Conservation (phyloP, 1,284 basidiomycete species). For the Heterobasidion parviporum region DNA sequence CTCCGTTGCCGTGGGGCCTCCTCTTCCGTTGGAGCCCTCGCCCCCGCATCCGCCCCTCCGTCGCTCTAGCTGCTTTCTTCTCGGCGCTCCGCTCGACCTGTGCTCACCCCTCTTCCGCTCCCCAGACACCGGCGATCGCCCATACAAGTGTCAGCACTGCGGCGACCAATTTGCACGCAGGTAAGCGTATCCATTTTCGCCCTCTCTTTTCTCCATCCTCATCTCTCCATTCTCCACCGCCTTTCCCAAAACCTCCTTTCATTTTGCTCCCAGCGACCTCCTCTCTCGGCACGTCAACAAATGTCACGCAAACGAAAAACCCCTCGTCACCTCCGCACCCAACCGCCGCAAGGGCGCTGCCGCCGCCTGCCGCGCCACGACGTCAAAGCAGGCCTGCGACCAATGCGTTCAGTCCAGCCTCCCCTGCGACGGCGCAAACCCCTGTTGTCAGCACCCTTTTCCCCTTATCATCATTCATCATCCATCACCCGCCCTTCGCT, state of each 20-base stretch:
- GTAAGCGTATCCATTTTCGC: conserved; percentile 23
- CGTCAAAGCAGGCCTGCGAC: conserved; percentile 77
- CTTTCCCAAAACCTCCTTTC: neutral
- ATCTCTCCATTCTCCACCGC: conserved; percentile 4
- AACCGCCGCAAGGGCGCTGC: conserved; percentile 47
- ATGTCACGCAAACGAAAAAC: conserved; percentile 74
- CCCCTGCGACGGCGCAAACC: conserved; percentile 75
- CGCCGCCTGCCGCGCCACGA: conserved; percentile 60
- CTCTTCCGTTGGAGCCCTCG: conserved; percentile 6
- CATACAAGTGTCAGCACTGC: conserved; percentile 85
- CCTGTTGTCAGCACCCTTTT: conserved; percentile 52
- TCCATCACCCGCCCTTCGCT: neutral
- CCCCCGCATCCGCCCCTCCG: conserved; percentile 6
- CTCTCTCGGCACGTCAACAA: conserved; percentile 87
- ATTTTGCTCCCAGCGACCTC: conserved; percentile 50
- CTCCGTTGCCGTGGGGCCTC: conserved; percentile 1
- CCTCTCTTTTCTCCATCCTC: conserved; percentile 12
- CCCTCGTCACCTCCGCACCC: conserved; percentile 33
- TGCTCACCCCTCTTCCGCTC: conserved; percentile 11
- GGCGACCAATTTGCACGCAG: conserved; percentile 86
- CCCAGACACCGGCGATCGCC: conserved; percentile 84
- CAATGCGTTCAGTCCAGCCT: conserved; percentile 78
- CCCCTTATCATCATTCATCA: neutral
- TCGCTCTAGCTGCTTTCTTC: conserved; percentile 2
- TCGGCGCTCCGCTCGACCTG: conserved; percentile 7